phyloP scores from a whole-genome alignment of 1,139 yeast species.

The Pichia sp. region DNA sequence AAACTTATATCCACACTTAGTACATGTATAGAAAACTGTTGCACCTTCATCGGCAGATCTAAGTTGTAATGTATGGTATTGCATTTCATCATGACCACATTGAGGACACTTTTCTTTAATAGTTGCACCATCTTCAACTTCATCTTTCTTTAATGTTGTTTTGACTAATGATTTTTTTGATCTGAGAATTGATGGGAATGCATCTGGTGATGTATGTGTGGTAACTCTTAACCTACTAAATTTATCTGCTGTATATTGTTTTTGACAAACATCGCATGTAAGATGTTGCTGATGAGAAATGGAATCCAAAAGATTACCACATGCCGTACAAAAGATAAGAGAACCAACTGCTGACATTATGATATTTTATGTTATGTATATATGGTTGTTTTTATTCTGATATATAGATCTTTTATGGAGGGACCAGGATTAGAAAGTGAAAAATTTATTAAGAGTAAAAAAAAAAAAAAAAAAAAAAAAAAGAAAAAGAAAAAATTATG shows the following conservation, averaged over 20 bases:
- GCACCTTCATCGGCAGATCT: slow-evolving; percentile 99
- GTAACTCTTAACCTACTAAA: slow-evolving; percentile 79
- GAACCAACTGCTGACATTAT: slow-evolving; percentile 91
- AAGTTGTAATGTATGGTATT: slow-evolving; percentile 89
- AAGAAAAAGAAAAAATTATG: neutral
- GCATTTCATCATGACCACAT: slow-evolving; percentile 98
- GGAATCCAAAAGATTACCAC: slow-evolving; percentile 84
- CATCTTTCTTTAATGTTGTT: slow-evolving; percentile 69
- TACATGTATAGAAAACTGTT: slow-evolving; percentile 91
- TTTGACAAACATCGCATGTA: slow-evolving; percentile 45
- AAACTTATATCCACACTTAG: slow-evolving; percentile 85
- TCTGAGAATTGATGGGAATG: slow-evolving; percentile 81
- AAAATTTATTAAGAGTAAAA: slow-evolving; percentile 1
- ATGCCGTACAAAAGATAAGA: slow-evolving; percentile 85
- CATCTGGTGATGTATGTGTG: slow-evolving; percentile 80
- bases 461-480: neutral
- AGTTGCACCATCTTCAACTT: slow-evolving; percentile 88
- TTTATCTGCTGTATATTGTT: slow-evolving; percentile 47
- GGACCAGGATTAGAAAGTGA: neutral
- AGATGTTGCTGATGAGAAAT: slow-evolving; percentile 38
- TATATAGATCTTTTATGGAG: neutral
- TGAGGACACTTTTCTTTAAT: slow-evolving; percentile 96
- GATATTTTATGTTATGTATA: neutral
- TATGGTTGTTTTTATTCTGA: neutral
- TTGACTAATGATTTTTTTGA: slow-evolving; percentile 85